Evolutionary conservation across 345 rosid species (phyloP), one percentile per base, ranked within the genome.

Genomic region (Gossypium stocksii): DNA sequence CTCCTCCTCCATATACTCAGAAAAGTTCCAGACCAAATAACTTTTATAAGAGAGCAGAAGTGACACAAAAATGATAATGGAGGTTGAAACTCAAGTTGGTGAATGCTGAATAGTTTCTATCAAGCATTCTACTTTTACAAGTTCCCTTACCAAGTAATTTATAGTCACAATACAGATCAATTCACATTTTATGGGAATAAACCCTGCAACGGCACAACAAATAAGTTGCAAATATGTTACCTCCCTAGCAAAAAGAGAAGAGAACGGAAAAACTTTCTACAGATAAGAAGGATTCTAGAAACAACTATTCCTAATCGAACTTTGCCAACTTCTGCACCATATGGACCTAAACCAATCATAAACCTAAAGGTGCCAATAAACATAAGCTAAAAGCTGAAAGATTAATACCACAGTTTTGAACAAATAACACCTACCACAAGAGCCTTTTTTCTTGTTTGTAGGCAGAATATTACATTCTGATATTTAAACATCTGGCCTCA

Each of bases 171-270:
- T 4, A 5, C 41, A 34, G 41, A 34, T 34, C 41, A 34, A 34
- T 49, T 68, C 56, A 48, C 43, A 49, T 25, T 15, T 48, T 68
- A 48, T 3, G 22, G 4, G 58, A 68, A 68, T 25, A 23, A 25
- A 22, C 57, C 56, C 41, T 23, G 43, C 41, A 67, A 20, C 17
- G 2, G 6, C 41, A 49, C 71, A 67, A 20, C 56, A 67, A 22
- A 67, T 49, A 68, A 49, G 58, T 49, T 48, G 72, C 71, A 60
- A 17, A 66, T 15, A 4, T 15, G 58, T 49, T 68, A 68, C 34
- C n/a, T 66, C n/a, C 16, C 12, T 66, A 2, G 5, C 3, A 44
- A 66, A 57, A 22, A 11, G 22, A 44, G 27, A 64, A 66, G 58
- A 20, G 27, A 67, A 61, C 29, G 20, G 44, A 29, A 61, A 25